phyloP scores from a whole-genome alignment of 2,329 filamentous ascomycete genomes.

The Talaromyces marneffei region DNA sequence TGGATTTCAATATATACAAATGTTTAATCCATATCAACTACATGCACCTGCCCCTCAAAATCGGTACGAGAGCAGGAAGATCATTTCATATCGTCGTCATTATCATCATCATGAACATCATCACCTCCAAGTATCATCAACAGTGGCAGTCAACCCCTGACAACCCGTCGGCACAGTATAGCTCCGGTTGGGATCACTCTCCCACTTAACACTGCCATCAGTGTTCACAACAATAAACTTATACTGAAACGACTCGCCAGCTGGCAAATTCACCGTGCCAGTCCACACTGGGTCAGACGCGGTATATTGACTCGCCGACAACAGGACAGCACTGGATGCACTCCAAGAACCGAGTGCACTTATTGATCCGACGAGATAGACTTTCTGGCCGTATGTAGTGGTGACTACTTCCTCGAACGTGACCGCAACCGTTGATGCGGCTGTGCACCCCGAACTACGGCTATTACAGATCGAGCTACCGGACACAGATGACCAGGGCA shows the following conservation, averaged over 20 bases:
- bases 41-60: no score
- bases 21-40: no score
- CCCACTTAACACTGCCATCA: constrained; percentile 57
- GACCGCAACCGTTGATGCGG: constrained; percentile 48
- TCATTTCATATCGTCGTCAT: no score
- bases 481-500: constrained; percentile 6
- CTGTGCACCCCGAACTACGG: constrained; percentile 14
- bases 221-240: constrained; percentile 59
- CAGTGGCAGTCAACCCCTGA: constrained; percentile 25
- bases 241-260: constrained; percentile 57
- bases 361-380: constrained; percentile 60
- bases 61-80: neutral
- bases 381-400: constrained; percentile 57
- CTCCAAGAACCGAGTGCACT: constrained; percentile 60
- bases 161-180: constrained; percentile 39
- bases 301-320: constrained; percentile 59
- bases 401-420: constrained; percentile 56
- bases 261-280: constrained; percentile 49
- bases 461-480: constrained; percentile 4
- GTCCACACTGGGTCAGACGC: constrained; percentile 57
- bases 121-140: constrained; percentile 37
- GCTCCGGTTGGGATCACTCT: constrained; percentile 49
- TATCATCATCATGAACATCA: neutral
- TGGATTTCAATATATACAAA: no score
- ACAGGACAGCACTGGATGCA: constrained; percentile 46